These are phyloP conservation scores for Pseudogymnoascus sp. DNA, from an alignment of 2,329 filamentous ascomycete species.

Conservation along the genomic window DNA sequence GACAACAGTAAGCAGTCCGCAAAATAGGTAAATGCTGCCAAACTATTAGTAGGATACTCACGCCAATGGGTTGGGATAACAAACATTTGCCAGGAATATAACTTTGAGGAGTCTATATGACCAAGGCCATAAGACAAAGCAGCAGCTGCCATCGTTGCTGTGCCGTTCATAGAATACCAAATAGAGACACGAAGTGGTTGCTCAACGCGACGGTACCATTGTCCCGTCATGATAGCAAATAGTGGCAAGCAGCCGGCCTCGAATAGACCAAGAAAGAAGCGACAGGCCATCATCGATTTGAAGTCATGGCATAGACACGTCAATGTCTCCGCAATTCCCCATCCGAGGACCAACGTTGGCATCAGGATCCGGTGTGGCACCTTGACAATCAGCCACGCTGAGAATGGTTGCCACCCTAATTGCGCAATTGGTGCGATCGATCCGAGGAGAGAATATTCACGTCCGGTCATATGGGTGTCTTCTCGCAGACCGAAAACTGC, in stretches of 20 bases:
- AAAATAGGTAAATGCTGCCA: slow-evolving; percentile 47
- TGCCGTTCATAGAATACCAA: slow-evolving; percentile 55
- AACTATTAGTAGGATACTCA: background rate
- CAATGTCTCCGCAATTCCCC: slow-evolving; percentile 40
- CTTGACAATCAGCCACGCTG: slow-evolving; percentile 45
- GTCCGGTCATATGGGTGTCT: slow-evolving; percentile 39
- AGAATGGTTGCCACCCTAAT: slow-evolving; percentile 48
- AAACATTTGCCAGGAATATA: slow-evolving; percentile 28
- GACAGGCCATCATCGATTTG: slow-evolving; percentile 27
- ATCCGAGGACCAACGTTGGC: slow-evolving; percentile 42
- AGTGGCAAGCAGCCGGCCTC: slow-evolving; percentile 20
- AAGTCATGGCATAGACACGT: slow-evolving; percentile 28
- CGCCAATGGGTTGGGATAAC: slow-evolving; percentile 33
- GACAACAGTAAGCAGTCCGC: slow-evolving; percentile 41
- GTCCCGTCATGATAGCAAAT: slow-evolving; percentile 51
- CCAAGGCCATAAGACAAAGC: slow-evolving; percentile 45
- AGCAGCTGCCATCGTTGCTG: slow-evolving; percentile 42
- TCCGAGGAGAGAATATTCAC: slow-evolving; percentile 50
- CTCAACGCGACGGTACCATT: slow-evolving; percentile 54
- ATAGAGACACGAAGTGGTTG: slow-evolving; percentile 48
- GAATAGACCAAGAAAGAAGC: slow-evolving; percentile 36
- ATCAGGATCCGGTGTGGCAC: slow-evolving; percentile 48
- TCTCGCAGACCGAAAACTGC: slow-evolving; percentile 42
- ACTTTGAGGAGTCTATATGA: slow-evolving; percentile 40
- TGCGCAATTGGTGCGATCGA: slow-evolving; percentile 55